Evolutionary conservation across 2,329 filamentous ascomycete genomes (phyloP).

Genomic region (Emergomyces africanus): DNA sequence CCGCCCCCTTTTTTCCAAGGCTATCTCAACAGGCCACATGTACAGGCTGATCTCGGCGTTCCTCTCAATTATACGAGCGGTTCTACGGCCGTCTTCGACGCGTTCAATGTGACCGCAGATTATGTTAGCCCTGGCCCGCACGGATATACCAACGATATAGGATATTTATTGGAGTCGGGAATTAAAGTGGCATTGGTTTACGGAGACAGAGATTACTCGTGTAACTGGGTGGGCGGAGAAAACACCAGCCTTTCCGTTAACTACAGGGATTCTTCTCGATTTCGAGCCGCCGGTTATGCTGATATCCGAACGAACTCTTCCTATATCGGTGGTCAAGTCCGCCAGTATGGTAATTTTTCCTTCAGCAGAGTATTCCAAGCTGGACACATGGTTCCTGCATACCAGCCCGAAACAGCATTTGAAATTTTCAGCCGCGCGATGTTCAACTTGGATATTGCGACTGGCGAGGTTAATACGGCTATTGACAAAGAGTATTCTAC

Average conservation of each 20-base stretch:
- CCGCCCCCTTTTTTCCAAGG: constrained; percentile 38
- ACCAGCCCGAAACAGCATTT: constrained; percentile 43
- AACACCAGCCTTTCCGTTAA: constrained; percentile 33
- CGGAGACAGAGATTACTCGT: constrained; percentile 45
- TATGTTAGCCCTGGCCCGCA: constrained; percentile 41
- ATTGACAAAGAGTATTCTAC: constrained; percentile 12
- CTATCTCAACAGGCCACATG: constrained; percentile 49
- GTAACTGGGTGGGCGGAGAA: constrained; percentile 41
- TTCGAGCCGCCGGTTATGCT: constrained; percentile 33
- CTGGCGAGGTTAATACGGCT: constrained; percentile 35
- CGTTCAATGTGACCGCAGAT: constrained; percentile 37
- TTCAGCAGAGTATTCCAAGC: constrained; percentile 28
- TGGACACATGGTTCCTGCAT: constrained; percentile 33
- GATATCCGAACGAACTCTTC: constrained; percentile 20
- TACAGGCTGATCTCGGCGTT: constrained; percentile 50
- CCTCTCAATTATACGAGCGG: constrained; percentile 44
- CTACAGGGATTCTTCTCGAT: constrained; percentile 26
- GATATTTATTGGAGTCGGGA: constrained; percentile 43
- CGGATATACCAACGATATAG: constrained; percentile 14
- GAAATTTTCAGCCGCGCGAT: constrained; percentile 42
- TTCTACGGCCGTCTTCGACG: constrained; percentile 35
- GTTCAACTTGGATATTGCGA: constrained; percentile 41
- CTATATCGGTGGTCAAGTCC: constrained; percentile 29
- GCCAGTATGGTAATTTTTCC: constrained; percentile 28
- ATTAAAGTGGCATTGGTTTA: constrained; percentile 46